Evolutionary conservation across 345 rosid genomes (phyloP).

Genomic region (Euclidium syriacum): DNA sequence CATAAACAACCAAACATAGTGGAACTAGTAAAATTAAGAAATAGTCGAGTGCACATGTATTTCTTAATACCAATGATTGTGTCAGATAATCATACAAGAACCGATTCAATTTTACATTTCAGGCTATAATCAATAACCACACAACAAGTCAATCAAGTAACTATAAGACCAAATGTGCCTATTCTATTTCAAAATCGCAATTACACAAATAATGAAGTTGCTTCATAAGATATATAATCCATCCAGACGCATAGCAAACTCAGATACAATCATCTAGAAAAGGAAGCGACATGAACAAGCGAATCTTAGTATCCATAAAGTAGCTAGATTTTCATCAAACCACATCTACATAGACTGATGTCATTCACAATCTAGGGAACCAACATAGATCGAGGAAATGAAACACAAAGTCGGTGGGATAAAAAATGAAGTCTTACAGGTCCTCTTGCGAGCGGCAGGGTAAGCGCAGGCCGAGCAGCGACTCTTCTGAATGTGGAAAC

Average conservation of each 20-base stretch:
- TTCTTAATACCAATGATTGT: not conserved
- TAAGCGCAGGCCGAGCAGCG: constrained; percentile 88
- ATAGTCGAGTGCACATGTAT: not conserved
- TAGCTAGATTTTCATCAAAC: no score
- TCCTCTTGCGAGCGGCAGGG: constrained; percentile 99
- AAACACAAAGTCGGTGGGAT: not conserved
- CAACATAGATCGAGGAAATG: not conserved
- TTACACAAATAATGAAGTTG: not conserved
- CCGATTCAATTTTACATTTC: not conserved
- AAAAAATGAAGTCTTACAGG: constrained; percentile 37
- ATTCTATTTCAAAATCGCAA: no score
- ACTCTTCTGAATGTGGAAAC: constrained; percentile 98
- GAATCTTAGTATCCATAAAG: not conserved
- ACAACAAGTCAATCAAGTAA: not conserved
- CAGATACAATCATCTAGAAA: not conserved
- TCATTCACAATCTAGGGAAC: not conserved
- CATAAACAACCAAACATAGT: not conserved
- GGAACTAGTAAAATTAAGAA: not conserved
- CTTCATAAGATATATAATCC: not conserved
- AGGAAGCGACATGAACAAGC: not conserved
- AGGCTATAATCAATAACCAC: not conserved
- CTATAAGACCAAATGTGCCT: not conserved
- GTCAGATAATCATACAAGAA: not conserved
- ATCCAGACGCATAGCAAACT: not conserved
- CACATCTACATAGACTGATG: no score